Conservation (phyloP, 345 rosid genomes). For the Eucalyptus erythrocorys region DNA sequence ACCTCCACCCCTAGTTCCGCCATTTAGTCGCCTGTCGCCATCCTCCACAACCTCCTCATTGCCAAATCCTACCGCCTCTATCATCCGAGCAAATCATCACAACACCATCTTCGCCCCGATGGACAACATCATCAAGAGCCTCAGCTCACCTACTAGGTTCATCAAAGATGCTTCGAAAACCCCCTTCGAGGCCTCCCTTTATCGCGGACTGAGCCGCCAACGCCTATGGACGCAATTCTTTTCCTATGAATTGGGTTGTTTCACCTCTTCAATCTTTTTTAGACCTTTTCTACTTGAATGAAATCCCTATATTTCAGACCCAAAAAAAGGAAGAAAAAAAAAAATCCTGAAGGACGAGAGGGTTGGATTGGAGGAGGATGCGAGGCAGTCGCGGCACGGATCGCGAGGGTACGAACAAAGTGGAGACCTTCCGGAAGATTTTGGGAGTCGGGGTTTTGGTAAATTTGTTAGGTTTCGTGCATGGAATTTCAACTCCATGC, state of each 20-base stretch:
- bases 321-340: too few relatives aligned
- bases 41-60: conserved; percentile 57
- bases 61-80: conserved; percentile 62
- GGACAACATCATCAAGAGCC: conserved; percentile 24
- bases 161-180: conserved; percentile 71
- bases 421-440: conserved; percentile 37
- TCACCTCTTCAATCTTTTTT: neutral
- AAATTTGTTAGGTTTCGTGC: conserved; percentile 61
- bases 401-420: conserved; percentile 75
- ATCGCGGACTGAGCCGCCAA: neutral
- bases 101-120: conserved; percentile 14
- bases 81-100: conserved; percentile 10
- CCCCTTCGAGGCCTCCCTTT: conserved; percentile 51
- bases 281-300: neutral
- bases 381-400: conserved; percentile 64
- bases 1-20: neutral
- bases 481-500: neutral
- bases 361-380: neutral
- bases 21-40: conserved; percentile 27
- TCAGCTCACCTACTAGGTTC: conserved; percentile 55
- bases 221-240: neutral
- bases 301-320: neutral
- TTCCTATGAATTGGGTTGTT: neutral
- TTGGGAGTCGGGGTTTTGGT: conserved; percentile 44
- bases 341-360: neutral